phyloP scores from a whole-genome alignment of 2,329 filamentous ascomycete genomes.

The Lasiodiplodia hormozganensis region DNA sequence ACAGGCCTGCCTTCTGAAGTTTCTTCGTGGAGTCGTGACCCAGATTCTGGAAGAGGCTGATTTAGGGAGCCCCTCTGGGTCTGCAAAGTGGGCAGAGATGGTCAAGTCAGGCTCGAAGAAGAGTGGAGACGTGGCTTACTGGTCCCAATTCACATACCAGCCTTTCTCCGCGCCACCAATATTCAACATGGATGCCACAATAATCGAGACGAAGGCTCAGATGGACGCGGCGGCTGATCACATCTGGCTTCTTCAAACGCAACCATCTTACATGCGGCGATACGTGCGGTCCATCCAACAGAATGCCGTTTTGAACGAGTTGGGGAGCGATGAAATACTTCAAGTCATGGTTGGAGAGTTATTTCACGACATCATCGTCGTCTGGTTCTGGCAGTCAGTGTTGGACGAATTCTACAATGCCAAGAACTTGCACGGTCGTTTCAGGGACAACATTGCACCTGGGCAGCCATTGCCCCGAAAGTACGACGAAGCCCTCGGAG shows the following conservation, averaged over 20 bases:
- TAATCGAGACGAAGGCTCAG: neutral
- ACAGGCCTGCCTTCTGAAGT: slow-evolving; percentile 31
- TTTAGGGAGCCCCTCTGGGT: neutral
- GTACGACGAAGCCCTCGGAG: slow-evolving; percentile 31
- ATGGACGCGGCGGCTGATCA: neutral
- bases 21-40: slow-evolving; percentile 31
- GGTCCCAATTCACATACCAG: slow-evolving; percentile 26
- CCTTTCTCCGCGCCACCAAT: neutral
- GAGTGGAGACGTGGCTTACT: slow-evolving; percentile 27
- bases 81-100: slow-evolving; percentile 27
- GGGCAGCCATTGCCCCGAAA: slow-evolving; percentile 29
- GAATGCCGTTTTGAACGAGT: slow-evolving; percentile 14
- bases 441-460: slow-evolving; percentile 27
- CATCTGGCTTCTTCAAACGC: neutral
- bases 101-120: slow-evolving; percentile 26
- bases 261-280: slow-evolving; percentile 32
- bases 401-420: slow-evolving; percentile 29
- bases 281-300: slow-evolving; percentile 27
- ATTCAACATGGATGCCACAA: neutral
- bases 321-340: neutral
- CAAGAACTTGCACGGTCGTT: slow-evolving; percentile 1
- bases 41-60: slow-evolving; percentile 26
- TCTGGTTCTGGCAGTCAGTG: slow-evolving; percentile 31
- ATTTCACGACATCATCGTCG: slow-evolving; percentile 16
- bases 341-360: neutral